Evolutionary conservation across 2,329 filamentous ascomycete species (phyloP).

Genomic region (Tetracladium maxilliforme): DNA sequence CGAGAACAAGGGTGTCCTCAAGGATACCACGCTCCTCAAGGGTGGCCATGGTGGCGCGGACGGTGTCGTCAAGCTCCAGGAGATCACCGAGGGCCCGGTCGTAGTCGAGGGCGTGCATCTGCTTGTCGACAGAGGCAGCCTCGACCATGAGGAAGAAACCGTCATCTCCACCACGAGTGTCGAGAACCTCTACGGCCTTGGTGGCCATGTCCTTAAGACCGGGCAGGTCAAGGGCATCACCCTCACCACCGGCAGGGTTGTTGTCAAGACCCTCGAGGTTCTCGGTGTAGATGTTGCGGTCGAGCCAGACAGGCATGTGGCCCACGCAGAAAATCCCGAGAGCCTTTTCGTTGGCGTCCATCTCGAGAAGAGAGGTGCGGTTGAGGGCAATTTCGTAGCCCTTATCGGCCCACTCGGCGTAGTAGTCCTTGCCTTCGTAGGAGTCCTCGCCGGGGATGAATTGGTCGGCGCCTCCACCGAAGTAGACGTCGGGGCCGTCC

Average conservation of each 20-base stretch:
- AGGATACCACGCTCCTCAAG: slow-evolving; percentile 51
- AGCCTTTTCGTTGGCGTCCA: slow-evolving; percentile 43
- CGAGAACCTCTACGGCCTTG: slow-evolving; percentile 71
- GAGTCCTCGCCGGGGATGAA: slow-evolving; percentile 53
- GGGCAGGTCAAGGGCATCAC: slow-evolving; percentile 57
- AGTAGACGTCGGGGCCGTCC: slow-evolving; percentile 64
- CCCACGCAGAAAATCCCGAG: slow-evolving; percentile 65
- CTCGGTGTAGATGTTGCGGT: slow-evolving; percentile 64
- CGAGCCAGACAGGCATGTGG: slow-evolving; percentile 73
- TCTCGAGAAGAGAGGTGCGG: slow-evolving; percentile 51
- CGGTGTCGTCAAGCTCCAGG: slow-evolving; percentile 72
- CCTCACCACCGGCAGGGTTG: slow-evolving; percentile 49
- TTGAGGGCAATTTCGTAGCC: slow-evolving; percentile 61
- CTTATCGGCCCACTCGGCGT: slow-evolving; percentile 54
- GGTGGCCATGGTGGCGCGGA: slow-evolving; percentile 59
- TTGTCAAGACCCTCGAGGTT: slow-evolving; percentile 55
- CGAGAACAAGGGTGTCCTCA: slow-evolving; percentile 63
- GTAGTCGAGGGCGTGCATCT: slow-evolving; percentile 78
- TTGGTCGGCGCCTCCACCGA: slow-evolving; percentile 71
- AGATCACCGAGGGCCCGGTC: slow-evolving; percentile 75
- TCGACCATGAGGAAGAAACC: slow-evolving; percentile 85
- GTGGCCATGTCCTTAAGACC: slow-evolving; percentile 83
- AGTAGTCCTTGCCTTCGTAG: slow-evolving; percentile 63
- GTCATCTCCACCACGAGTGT: slow-evolving; percentile 47
- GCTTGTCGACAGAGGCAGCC: slow-evolving; percentile 75